Percentiles rank a stretch among this genome's conserved stretches.
These are phyloP conservation scores for Starmerella roubikii DNA, from an alignment of 805 yeast species.

Conservation along the genomic window DNA sequence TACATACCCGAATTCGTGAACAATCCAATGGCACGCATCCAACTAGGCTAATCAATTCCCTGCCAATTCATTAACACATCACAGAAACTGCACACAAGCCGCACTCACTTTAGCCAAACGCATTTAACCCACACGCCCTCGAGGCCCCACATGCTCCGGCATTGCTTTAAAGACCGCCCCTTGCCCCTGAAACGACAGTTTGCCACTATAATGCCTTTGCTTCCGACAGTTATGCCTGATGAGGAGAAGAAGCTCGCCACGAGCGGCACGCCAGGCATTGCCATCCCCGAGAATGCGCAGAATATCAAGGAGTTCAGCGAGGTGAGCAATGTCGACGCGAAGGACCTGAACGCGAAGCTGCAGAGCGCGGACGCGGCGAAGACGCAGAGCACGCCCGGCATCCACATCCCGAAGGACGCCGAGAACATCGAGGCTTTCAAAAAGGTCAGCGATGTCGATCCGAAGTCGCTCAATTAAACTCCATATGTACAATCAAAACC, in stretches of 20 bases:
- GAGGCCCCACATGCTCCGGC: no score
- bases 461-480: constrained; percentile 40
- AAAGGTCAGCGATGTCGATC: constrained; percentile 42
- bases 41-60: no score
- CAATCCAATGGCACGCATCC: no score
- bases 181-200: background rate
- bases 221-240: constrained; percentile 26
- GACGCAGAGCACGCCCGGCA: constrained; percentile 55
- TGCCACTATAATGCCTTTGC: constrained; percentile 1
- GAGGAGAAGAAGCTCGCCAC: constrained; percentile 18
- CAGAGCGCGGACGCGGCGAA: constrained; percentile 13
- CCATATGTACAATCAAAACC: no score
- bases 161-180: no score
- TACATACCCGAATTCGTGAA: no score
- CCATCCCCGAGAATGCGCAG: constrained; percentile 46
- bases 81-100: no score
- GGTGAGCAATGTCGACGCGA: constrained; percentile 43
- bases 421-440: constrained; percentile 53
- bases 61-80: no score
- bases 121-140: no score
- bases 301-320: constrained; percentile 52
- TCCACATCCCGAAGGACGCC: constrained; percentile 49
- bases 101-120: no score
- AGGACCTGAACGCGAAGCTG: constrained; percentile 36
- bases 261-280: constrained; percentile 62